Base-by-base conservation (phyloP, 495 filamentous ascomycete species). In the Penicillium taxi region DNA sequence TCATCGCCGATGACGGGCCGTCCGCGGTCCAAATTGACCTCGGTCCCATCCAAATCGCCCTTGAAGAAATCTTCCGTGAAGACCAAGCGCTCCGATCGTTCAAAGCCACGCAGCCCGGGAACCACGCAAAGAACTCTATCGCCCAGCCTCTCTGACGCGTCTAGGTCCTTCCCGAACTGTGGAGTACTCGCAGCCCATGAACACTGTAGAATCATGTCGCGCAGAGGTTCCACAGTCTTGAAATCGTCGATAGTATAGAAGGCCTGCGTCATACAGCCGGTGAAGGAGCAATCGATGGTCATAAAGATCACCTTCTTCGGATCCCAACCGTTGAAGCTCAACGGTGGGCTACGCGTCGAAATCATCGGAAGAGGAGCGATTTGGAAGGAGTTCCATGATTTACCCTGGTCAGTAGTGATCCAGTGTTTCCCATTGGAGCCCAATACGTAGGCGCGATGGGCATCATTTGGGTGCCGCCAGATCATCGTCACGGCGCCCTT, bases 221-320 rank as follows among this genome's bases (percentile, higher is more conserved):
- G 70, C 42, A 96, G 66, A 12, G 65, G 46, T 37, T 81, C 69
- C 20, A 75, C 53, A 6, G 69, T 73, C 26, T 80, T 59, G 63
- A 98, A 98, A 33, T 83, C 84, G 56, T 98, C 77, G 11, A 66
- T 78, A 2, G 91, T 96, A 51, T 95, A 96, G 55, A 73, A 80
- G 14, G 80, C 68, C 50, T 66, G 52, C 23, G 63, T 58, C 28
- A 56, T 41, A 27, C 68, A 69, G n/a, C 48, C 47, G 15, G 51
- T 47, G 8, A 61, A 43, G 0, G 39, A 44, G 37, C 89, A 94
- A 34, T 77, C 66, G 61, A 78, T 72, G 25, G 75, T 78, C 42
- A 84, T 80, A 51, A 93, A 85, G 30, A 98, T 70, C 29, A 94
- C 81, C 64, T 83, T 87, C 44, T 84, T 73, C 7, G 76, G 74